These are phyloP conservation scores for Rhodotorula paludigena DNA, from an alignment of 768 basidiomycete species.

Conservation along the genomic window DNA sequence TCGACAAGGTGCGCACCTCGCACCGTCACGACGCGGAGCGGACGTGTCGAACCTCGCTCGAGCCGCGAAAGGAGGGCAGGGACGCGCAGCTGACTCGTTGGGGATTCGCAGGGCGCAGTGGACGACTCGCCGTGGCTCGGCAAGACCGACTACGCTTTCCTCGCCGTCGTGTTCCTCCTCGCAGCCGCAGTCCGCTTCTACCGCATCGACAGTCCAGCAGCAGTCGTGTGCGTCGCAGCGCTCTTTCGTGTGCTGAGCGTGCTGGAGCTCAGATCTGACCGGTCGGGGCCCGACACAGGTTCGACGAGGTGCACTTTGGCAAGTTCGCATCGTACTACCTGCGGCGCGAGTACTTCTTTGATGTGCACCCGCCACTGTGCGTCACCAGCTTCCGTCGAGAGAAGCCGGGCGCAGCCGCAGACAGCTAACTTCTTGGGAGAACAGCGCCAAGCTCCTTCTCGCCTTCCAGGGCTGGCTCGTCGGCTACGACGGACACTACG, in stretches of 20 bases:
- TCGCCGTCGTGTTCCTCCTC: constrained; percentile 22
- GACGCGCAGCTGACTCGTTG: not conserved
- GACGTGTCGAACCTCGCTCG: not conserved
- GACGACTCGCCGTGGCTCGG: constrained; percentile 20
- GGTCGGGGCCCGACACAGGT: constrained; percentile 14
- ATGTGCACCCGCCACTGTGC: constrained; percentile 87
- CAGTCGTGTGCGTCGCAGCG: constrained; percentile 42
- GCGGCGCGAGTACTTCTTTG: constrained; percentile 90
- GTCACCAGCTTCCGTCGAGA: not conserved
- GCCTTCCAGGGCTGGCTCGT: constrained; percentile 93
- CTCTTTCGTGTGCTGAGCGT: not conserved
- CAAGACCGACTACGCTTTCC: constrained; percentile 22
- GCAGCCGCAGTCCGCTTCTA: constrained; percentile 40
- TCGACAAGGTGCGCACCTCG: constrained; percentile 17
- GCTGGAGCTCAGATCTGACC: not conserved
- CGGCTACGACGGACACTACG: constrained; percentile 89
- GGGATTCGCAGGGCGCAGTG: constrained; percentile 7
- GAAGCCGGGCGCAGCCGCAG: no score
- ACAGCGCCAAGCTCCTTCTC: constrained; percentile 77
- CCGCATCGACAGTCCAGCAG: constrained; percentile 43
- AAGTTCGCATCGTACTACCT: constrained; percentile 97
- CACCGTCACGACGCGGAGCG: not conserved
- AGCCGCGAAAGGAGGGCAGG: no score
- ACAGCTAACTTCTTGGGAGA: not conserved
- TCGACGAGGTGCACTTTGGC: constrained; percentile 66